These are phyloP conservation scores for Chloris gayana DNA, from an alignment of 176 grass and related monocot species.

Conservation along the genomic window DNA sequence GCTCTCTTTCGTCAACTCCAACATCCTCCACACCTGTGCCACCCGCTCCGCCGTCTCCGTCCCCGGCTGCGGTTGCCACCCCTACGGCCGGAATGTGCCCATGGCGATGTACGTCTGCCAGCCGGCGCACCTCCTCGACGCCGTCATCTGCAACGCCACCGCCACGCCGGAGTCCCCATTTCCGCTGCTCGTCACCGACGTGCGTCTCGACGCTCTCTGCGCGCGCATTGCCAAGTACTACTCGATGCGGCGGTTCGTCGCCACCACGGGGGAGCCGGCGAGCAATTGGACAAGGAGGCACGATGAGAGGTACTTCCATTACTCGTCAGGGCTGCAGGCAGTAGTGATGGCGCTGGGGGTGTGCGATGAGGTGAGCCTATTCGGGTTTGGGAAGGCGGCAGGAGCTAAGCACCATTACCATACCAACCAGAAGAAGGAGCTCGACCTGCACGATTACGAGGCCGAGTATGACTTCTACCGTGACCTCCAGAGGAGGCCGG, in stretches of 20 bases:
- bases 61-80: slow-evolving; percentile 52
- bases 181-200: slow-evolving; percentile 73
- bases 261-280: slow-evolving; percentile 45
- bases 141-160: slow-evolving; percentile 56
- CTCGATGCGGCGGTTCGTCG: slow-evolving; percentile 66
- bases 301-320: slow-evolving; percentile 72
- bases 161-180: slow-evolving; percentile 11
- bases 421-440: slow-evolving; percentile 61
- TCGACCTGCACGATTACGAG: slow-evolving; percentile 63
- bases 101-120: slow-evolving; percentile 76
- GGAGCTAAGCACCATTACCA: slow-evolving; percentile 67
- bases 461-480: slow-evolving; percentile 65
- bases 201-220: slow-evolving; percentile 67
- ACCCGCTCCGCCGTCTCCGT: slow-evolving; percentile 8
- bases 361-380: slow-evolving; percentile 64
- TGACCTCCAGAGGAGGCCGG: slow-evolving; percentile 46
- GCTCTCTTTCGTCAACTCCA: slow-evolving; percentile 78
- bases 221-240: slow-evolving; percentile 73
- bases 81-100: slow-evolving; percentile 55
- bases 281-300: slow-evolving; percentile 53
- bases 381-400: slow-evolving; percentile 61
- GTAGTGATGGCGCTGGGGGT: slow-evolving; percentile 61
- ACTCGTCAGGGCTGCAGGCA: slow-evolving; percentile 86
- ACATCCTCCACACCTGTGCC: slow-evolving; percentile 57
- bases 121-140: slow-evolving; percentile 68